Conservation (phyloP, 768 basidiomycete species). For the Tulasnella sp. region DNA sequence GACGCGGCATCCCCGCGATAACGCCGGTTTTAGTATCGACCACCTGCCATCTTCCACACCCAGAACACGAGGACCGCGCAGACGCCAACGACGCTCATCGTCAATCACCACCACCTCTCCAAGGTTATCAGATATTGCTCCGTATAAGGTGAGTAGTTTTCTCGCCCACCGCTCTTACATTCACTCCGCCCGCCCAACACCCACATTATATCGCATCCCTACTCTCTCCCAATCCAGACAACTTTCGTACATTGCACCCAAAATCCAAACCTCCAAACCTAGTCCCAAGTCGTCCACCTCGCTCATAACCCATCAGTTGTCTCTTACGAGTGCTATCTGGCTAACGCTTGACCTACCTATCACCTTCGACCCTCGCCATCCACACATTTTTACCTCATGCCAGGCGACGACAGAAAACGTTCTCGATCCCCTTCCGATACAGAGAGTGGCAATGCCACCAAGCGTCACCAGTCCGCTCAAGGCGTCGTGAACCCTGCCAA, state of each 20-base stretch:
- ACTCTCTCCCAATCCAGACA: slow-evolving; percentile 37
- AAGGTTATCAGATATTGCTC: no score
- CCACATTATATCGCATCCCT: slow-evolving; percentile 7
- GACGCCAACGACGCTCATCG: no score
- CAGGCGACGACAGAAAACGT: slow-evolving; percentile 13
- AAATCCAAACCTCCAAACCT: slow-evolving; percentile 6
- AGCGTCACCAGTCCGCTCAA: slow-evolving; percentile 8
- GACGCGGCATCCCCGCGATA: no score
- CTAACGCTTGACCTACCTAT: slow-evolving; percentile 1
- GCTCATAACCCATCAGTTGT: neutral
- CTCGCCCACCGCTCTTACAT: neutral
- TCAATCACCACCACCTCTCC: no score
- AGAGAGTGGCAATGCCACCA: slow-evolving; percentile 7
- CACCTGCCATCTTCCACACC: no score
- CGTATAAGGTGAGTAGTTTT: no score
- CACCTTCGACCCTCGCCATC: slow-evolving; percentile 7
- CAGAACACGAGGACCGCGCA: no score
- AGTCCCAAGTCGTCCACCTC: slow-evolving; percentile 5
- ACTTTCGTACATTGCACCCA: slow-evolving; percentile 4
- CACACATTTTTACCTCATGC: slow-evolving; percentile 6
- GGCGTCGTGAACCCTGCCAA: slow-evolving; percentile 4
- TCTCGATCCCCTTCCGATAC: slow-evolving; percentile 14
- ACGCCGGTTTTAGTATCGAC: no score
- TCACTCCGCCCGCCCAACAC: slow-evolving; percentile 2
- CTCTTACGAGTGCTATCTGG: neutral